phyloP scores from a whole-genome alignment of 2,329 filamentous ascomycete species.

The Hymenoscyphus albidus region DNA sequence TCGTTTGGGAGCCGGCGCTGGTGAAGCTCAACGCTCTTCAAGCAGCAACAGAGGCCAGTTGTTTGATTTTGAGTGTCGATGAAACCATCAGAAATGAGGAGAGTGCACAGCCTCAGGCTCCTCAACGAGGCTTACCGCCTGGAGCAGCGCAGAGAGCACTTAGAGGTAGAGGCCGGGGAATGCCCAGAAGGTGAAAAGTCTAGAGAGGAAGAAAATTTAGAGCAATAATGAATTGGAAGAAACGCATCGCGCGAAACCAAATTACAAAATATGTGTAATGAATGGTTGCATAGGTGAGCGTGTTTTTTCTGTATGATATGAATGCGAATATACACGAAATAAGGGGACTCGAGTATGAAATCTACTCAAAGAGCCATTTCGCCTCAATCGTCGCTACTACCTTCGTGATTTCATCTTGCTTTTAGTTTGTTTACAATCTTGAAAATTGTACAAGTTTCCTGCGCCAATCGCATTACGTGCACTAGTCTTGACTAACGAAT shows the following conservation, averaged over 20 bases:
- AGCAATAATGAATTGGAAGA: background rate
- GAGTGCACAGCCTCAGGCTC: conserved; percentile 77
- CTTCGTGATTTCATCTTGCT: background rate
- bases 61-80: conserved; percentile 91
- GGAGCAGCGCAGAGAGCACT: conserved; percentile 87
- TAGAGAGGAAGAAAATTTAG: conserved; percentile 5
- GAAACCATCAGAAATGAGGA: conserved; percentile 99
- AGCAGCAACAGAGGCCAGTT: conserved; percentile 91
- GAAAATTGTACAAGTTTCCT: too few species aligned
- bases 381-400: background rate
- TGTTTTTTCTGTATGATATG: conserved; percentile 7
- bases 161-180: conserved; percentile 76
- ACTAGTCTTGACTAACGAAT: too few species aligned
- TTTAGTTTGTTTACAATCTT: background rate
- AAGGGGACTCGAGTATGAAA: background rate
- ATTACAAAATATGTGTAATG: background rate
- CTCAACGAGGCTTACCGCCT: conserved; percentile 68
- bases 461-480: too few species aligned
- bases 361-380: background rate
- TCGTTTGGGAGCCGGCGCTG: conserved; percentile 95
- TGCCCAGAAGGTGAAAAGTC: conserved; percentile 59
- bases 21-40: conserved; percentile 98
- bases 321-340: conserved; percentile 12
- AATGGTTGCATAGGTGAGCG: background rate
- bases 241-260: background rate